These are phyloP conservation scores for Kuraishia capsulata DNA, from an alignment of 805 yeast genomes.

Conservation along the genomic window DNA sequence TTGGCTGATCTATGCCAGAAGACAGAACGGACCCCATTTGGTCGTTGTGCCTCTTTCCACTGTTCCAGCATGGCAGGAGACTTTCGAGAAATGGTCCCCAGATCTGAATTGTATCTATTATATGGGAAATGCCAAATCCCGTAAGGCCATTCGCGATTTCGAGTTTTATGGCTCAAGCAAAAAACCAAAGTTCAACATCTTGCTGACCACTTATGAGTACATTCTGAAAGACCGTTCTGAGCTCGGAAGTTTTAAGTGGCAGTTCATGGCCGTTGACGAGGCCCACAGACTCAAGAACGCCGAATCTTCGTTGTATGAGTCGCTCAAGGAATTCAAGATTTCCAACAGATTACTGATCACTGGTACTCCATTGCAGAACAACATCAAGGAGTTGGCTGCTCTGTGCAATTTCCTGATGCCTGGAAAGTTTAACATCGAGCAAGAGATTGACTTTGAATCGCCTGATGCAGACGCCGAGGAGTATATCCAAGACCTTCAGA, in stretches of 20 bases:
- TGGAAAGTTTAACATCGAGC: conserved; percentile 81
- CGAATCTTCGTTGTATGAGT: conserved; percentile 86
- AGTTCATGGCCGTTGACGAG: conserved; percentile 94
- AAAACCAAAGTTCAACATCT: conserved; percentile 83
- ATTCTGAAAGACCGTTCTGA: conserved; percentile 81
- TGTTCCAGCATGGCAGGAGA: conserved; percentile 98
- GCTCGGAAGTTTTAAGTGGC: conserved; percentile 85
- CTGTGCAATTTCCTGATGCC: conserved; percentile 94
- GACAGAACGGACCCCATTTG: conserved; percentile 95
- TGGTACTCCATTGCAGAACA: conserved; percentile 97
- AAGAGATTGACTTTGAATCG: conserved; percentile 89
- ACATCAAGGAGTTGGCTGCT: conserved; percentile 91
- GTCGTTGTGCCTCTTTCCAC: conserved; percentile 96
- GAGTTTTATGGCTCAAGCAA: conserved; percentile 59
- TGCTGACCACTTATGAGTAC: conserved; percentile 93
- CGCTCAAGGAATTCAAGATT: conserved; percentile 73
- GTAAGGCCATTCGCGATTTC: conserved; percentile 71
- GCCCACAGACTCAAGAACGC: conserved; percentile 95
- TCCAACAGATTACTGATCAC: conserved; percentile 84
- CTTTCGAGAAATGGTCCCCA: conserved; percentile 96
- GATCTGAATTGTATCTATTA: conserved; percentile 89
- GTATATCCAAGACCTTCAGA: conserved; percentile 79
- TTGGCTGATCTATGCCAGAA: conserved; percentile 90
- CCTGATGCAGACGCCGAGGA: conserved; percentile 83
- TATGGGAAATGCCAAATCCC: conserved; percentile 83